Base-by-base conservation (phyloP, 441 rosid species). In the Caryocar brasiliense region DNA sequence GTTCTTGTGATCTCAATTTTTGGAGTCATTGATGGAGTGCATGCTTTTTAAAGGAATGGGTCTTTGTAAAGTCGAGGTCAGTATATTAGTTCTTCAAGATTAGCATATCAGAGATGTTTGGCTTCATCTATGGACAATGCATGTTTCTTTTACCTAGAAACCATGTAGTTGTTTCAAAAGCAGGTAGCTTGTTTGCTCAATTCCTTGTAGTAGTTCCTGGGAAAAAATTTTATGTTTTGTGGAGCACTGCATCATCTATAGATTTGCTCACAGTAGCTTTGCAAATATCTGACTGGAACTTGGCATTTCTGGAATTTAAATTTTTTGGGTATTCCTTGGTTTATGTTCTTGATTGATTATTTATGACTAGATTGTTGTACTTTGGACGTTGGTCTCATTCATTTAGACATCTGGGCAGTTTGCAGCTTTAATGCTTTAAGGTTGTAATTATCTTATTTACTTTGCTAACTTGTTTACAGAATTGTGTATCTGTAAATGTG, bases 401-500 rank as follows among this genome's bases (percentile, higher is more conserved):
- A 35, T 59, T 35, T 34, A 13, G 11, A 22, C 18, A 5, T 10
- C 44, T 20, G 39, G 36, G 10, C n/a, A 2, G 12, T 4, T 33
- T 39, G 27, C 41, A 14, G 7, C 5, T n/a, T 12, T 36, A 24
- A 23, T 52, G 56, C 24, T 1, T 38, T 18, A 22, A 14, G 17
- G 38, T 15, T 27, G 33, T 32, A 12, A 42, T 30, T 17, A 2
- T 27, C 51, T 39, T 19, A 9, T 34, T 28, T 25, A 7, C 60
- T 28, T 29, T 35, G 13, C 35, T 27, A 52, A 34, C 21, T 35
- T 47, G 50, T 14, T 23, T 32, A 67, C 66, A 75, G 78, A 56
- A 43, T 54, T 47, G 42, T 58, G 72, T 35, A 72, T 59, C 58
- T 66, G 38, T 46, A 3, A 57, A 79, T 75, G 85, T 74, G 51